Evolutionary conservation across 345 rosid species (phyloP).

Genomic region (Hirschfeldia incana): DNA sequence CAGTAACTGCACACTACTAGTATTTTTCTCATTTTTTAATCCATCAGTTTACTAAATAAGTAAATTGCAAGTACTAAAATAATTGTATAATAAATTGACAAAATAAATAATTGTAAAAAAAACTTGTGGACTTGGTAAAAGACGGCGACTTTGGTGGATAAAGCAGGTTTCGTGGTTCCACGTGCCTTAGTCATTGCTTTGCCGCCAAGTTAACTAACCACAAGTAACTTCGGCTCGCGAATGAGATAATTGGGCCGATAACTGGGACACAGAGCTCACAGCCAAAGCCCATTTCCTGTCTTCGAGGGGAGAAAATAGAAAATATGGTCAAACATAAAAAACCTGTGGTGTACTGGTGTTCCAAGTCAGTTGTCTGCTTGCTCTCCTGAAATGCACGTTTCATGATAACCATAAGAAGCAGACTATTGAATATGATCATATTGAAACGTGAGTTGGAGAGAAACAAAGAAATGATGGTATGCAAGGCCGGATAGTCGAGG

Average conservation of each 20-base stretch:
- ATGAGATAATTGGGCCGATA: neutral
- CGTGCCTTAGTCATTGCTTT: conserved; percentile 28
- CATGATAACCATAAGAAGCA: too few relatives aligned
- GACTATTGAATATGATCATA: too few relatives aligned
- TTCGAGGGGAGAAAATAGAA: too few relatives aligned
- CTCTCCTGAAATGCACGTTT: too few relatives aligned
- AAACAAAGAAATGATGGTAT: too few relatives aligned
- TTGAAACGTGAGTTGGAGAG: too few relatives aligned
- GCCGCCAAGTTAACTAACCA: conserved; percentile 27
- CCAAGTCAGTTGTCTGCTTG: too few relatives aligned
- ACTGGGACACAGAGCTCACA: neutral
- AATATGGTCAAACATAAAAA: too few relatives aligned
- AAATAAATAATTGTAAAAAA: neutral
- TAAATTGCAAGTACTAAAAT: neutral
- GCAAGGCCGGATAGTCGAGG: too few relatives aligned
- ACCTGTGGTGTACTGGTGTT: too few relatives aligned
- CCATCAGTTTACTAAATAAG: neutral
- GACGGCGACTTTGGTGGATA: conserved; percentile 28
- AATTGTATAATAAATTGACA: too few relatives aligned
- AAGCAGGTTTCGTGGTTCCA: conserved; percentile 16
- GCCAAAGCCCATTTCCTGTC: too few relatives aligned
- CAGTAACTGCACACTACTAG: neutral
- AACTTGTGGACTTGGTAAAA: conserved; percentile 33
- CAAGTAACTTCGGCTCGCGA: neutral
- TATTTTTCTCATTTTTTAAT: neutral